A percentile compares a stretch with the other conserved stretches of the same genome.
phyloP scores from a whole-genome alignment of 2,329 filamentous ascomycete species.

The Ascochyta pisi region DNA sequence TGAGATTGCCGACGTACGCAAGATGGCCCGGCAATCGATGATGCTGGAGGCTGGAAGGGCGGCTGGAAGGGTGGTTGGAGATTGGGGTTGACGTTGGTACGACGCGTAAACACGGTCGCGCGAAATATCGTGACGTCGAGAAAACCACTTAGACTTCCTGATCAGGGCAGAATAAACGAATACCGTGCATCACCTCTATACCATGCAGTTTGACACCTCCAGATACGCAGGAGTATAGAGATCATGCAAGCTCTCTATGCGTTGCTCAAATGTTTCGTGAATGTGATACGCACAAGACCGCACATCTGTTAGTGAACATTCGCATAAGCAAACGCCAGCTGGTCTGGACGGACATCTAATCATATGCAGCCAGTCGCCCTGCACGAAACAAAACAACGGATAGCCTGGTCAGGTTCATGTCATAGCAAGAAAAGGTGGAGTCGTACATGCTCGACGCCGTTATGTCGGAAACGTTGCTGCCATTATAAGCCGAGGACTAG shows the following conservation, averaged over 20 bases:
- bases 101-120: conserved; percentile 28
- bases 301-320: background rate
- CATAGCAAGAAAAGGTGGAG: too few species aligned
- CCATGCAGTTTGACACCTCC: background rate
- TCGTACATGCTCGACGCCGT: too few species aligned
- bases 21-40: conserved; percentile 26
- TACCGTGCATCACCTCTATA: conserved; percentile 5
- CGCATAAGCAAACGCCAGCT: background rate
- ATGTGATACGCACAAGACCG: background rate
- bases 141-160: conserved; percentile 18
- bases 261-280: background rate
- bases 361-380: too few species aligned
- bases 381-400: too few species aligned
- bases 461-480: too few species aligned
- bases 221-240: background rate
- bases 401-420: too few species aligned
- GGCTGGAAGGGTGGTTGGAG: conserved; percentile 10
- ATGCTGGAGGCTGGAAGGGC: conserved; percentile 20
- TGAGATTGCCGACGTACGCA: conserved; percentile 28
- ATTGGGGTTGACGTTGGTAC: conserved; percentile 20
- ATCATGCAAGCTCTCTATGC: background rate
- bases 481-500: too few species aligned
- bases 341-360: background rate
- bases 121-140: conserved; percentile 29
- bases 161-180: background rate